Evolutionary conservation across 768 basidiomycete species (phyloP).

Genomic region (Stropharia rugosoannulata): DNA sequence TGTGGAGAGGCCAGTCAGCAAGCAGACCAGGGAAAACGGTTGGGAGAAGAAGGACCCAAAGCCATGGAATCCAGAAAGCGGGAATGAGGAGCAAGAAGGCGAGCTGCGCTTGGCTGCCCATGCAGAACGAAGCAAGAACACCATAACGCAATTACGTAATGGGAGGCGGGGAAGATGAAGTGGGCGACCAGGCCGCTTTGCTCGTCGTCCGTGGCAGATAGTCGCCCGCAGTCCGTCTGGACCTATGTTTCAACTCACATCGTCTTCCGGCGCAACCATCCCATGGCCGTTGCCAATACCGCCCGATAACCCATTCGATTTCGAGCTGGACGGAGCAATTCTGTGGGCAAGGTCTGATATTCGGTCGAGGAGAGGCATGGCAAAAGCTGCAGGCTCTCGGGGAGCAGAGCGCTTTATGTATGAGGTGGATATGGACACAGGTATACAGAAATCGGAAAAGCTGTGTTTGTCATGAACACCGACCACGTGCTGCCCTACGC

Average conservation of each 20-base stretch:
- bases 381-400: not conserved
- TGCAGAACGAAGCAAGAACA: constrained; percentile 33
- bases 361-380: constrained; percentile 57
- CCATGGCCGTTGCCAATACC: constrained; percentile 63
- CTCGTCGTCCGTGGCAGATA: not conserved
- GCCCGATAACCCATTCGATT: constrained; percentile 40
- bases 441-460: not conserved
- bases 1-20: constrained; percentile 25
- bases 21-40: constrained; percentile 12
- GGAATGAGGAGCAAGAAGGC: constrained; percentile 67
- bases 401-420: not conserved
- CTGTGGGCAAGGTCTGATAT: constrained; percentile 51
- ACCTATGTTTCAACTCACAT: constrained; percentile 49
- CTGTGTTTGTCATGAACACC: not conserved
- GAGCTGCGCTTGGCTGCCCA: constrained; percentile 45
- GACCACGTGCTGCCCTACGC: constrained; percentile 5
- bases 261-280: constrained; percentile 64
- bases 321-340: constrained; percentile 43
- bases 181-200: not conserved
- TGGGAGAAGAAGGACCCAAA: constrained; percentile 51
- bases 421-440: not conserved
- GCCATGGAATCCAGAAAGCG: constrained; percentile 63
- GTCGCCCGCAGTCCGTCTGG: not conserved
- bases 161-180: constrained; percentile 16
- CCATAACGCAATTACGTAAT: constrained; percentile 47